Evolutionary conservation across 108 stramenopile genomes (phyloP).

Genomic region (Stephanodiscus minutulus): DNA sequence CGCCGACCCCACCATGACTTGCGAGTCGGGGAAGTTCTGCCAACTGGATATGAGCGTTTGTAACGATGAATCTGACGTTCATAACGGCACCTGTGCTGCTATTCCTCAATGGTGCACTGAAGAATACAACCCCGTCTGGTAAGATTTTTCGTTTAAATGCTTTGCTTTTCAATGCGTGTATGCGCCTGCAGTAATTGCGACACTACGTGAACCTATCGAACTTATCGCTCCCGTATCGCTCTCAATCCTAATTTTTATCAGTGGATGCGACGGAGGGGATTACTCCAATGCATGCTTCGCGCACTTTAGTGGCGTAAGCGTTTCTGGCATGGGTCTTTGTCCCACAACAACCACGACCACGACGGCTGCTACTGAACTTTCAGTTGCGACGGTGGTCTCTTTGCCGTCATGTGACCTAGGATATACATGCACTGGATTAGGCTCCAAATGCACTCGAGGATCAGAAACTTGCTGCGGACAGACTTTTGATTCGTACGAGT

Average conservation of each 20-base stretch:
- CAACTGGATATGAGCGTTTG: slow-evolving; percentile 7
- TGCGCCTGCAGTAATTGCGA: neutral
- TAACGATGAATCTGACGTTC: neutral
- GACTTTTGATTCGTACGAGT: too few species aligned
- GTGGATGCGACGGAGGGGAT: slow-evolving; percentile 3
- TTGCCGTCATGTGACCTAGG: too few species aligned
- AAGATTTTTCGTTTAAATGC: neutral
- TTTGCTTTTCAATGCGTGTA: too few species aligned
- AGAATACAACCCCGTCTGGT: slow-evolving; percentile 8
- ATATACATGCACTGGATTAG: too few species aligned
- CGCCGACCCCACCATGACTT: neutral
- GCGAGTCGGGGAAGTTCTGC: neutral
- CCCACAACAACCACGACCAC: neutral
- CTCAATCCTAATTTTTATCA: neutral
- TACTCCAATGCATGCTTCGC: slow-evolving; percentile 4
- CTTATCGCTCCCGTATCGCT: neutral
- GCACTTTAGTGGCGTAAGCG: neutral
- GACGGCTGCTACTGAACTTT: neutral
- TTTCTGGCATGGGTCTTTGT: slow-evolving; percentile 1
- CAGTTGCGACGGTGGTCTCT: neutral
- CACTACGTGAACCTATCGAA: neutral
- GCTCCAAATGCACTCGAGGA: too few species aligned
- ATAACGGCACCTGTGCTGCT: neutral
- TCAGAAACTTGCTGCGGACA: too few species aligned
- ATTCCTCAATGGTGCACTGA: neutral